Evolutionary conservation across 805 yeast species (phyloP), one percentile per base, ranked within the genome.

Genomic region (Wickerhamomyces rabaulensis): DNA sequence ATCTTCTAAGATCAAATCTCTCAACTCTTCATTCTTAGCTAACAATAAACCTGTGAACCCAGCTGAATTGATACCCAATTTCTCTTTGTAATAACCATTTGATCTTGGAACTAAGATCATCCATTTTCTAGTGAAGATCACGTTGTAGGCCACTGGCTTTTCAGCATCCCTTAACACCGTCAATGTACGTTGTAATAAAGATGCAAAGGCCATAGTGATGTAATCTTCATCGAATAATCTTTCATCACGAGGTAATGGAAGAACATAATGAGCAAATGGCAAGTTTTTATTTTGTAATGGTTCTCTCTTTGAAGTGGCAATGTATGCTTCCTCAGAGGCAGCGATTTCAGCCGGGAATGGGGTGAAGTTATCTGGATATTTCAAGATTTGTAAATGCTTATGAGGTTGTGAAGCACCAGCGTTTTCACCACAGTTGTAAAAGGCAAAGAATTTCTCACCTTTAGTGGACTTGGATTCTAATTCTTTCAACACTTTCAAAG

Each of bases 371-470:
- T 67, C 62, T 2, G 96, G 95, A 39, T 87, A 69, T 39, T 80
- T 73, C 75, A 92, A 70, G 65, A 91, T 82, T 66, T 94, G 99
- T 52, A 94, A 66, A 66, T 92, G 99, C 62, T 87, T 89, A 68
- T 92, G 99, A 41, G 87, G 84, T 59, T 90, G 94, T 0, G 97
- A 89, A n/a, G 96, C 96, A 1, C 98, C 99, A 51, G 95, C 80
- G 55, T 80, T 75, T 17, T 82, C 80, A 8, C 99, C 99, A 60
- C 88, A 82, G 65, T 92, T 92, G 74, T 80, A 92, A 65, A 92
- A 92, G 0, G 90, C 90, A 62, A 91, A 72, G 73, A 87, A 84
- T 47, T 77, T 73, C 33, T 67, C 66, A 25, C 66, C 69, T 15
- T 63, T 69, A 20, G 62, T 49, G 43, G 65, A 64, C 6, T 49